Percentiles rank a stretch among this genome's conserved stretches.
These are phyloP conservation scores for Panicum miliaceum DNA, from an alignment of 176 grass and related monocot species.

Conservation along the genomic window DNA sequence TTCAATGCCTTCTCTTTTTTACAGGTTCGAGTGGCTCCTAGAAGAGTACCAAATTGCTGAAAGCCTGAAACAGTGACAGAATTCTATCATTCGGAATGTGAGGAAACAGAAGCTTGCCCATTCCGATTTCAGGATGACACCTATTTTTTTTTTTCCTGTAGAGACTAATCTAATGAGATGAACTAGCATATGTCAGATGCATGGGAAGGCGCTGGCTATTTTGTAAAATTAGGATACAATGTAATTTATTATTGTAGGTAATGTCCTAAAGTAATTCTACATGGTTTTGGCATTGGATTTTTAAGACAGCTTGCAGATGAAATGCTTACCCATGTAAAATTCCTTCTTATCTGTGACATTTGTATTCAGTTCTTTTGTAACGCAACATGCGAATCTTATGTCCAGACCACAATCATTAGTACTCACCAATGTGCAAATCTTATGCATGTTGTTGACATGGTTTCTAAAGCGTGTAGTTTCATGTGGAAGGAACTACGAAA, in stretches of 20 bases:
- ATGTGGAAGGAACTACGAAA: constrained; percentile 31
- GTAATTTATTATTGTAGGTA: constrained; percentile 15
- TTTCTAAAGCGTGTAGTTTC: not conserved
- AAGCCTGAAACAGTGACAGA: constrained; percentile 6
- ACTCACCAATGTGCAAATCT: constrained; percentile 2
- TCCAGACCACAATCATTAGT: not conserved
- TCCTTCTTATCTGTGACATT: not conserved
- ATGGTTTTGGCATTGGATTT: constrained; percentile 10
- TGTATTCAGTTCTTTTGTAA: constrained; percentile 13
- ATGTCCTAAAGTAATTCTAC: constrained; percentile 15
- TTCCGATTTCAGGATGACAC: not conserved
- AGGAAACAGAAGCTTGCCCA: constrained; percentile 24
- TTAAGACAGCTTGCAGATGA: not conserved
- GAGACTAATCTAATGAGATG: constrained; percentile 47
- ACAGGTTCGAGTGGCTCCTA: constrained; percentile 42
- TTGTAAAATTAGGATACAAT: constrained; percentile 71
- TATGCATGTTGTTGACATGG: constrained; percentile 11
- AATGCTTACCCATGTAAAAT: constrained; percentile 10
- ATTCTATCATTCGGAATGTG: constrained; percentile 33
- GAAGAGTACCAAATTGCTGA: constrained; percentile 41
- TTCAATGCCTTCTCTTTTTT: constrained; percentile 7
- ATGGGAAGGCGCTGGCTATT: constrained; percentile 44
- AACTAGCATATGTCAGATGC: constrained; percentile 42
- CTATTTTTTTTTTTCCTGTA: constrained; percentile 41
- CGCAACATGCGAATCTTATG: constrained; percentile 22